phyloP scores from a whole-genome alignment of 1,284 basidiomycete genomes.

The Rhodotorula sp. region DNA sequence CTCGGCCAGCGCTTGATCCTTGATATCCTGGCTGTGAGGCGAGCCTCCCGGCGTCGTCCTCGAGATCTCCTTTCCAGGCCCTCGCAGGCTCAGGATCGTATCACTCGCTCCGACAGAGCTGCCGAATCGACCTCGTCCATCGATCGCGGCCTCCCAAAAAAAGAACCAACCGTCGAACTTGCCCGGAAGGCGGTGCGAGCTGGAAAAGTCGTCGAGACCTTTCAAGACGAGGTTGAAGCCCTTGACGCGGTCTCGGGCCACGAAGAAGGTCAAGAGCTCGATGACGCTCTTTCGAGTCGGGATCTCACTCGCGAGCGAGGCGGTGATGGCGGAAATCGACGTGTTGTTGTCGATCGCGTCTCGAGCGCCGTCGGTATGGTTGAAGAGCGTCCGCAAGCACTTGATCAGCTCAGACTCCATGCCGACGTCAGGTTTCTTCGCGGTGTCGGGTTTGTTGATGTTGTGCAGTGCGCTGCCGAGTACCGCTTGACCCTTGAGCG shows the following conservation, averaged over 20 bases:
- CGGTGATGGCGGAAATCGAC: constrained; percentile 78
- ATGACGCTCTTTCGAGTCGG: constrained; percentile 75
- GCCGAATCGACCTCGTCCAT: constrained; percentile 90
- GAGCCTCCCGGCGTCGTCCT: constrained; percentile 28
- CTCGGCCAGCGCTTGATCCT: constrained; percentile 70
- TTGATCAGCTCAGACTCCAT: constrained; percentile 89
- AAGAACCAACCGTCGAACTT: constrained; percentile 89
- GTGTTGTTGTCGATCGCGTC: constrained; percentile 76
- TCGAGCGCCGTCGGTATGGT: constrained; percentile 68
- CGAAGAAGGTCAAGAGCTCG: constrained; percentile 67
- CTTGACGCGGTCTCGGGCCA: constrained; percentile 52
- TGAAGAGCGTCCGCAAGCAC: constrained; percentile 81
- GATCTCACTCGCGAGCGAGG: constrained; percentile 80
- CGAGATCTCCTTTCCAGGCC: constrained; percentile 26
- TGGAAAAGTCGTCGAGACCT: constrained; percentile 56
- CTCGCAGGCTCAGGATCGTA: constrained; percentile 64
- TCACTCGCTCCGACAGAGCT: constrained; percentile 91
- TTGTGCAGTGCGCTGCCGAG: constrained; percentile 76
- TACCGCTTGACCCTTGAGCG: constrained; percentile 77
- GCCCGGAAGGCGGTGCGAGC: constrained; percentile 59
- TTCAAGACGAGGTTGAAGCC: constrained; percentile 56
- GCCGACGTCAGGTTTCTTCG: constrained; percentile 63
- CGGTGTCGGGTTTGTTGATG: constrained; percentile 61
- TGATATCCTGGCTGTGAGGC: constrained; percentile 36
- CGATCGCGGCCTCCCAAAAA: constrained; percentile 72